Evolutionary conservation across 208 protist species (phyloP).

Genomic region (Leishmania mexicana): DNA sequence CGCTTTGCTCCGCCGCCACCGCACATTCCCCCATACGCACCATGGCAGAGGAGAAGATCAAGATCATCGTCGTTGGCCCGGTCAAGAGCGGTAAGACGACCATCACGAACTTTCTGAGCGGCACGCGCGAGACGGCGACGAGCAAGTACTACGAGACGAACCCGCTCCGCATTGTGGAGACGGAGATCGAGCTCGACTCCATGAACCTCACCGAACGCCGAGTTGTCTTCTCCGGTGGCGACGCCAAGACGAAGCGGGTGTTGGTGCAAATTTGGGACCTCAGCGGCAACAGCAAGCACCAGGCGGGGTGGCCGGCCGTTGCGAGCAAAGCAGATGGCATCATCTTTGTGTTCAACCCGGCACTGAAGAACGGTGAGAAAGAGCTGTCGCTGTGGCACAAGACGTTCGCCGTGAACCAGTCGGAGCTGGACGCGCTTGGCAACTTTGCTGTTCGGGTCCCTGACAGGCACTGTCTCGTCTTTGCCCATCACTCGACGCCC

Average conservation of each 20-base stretch:
- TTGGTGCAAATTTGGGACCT: constrained; percentile 91
- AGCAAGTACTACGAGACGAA: constrained; percentile 86
- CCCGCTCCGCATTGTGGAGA: constrained; percentile 91
- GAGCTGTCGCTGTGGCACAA: constrained; percentile 93
- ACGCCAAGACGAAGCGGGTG: constrained; percentile 49
- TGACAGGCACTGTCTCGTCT: constrained; percentile 70
- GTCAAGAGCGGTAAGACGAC: constrained; percentile 85
- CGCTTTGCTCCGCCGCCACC: not conserved
- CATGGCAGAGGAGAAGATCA: constrained; percentile 75
- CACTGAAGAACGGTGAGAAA: constrained; percentile 68
- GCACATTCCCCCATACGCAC: not conserved
- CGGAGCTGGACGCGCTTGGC: constrained; percentile 67
- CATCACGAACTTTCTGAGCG: constrained; percentile 83
- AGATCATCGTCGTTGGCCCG: constrained; percentile 85
- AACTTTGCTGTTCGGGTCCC: constrained; percentile 65
- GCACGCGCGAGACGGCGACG: constrained; percentile 76
- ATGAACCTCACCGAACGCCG: constrained; percentile 45
- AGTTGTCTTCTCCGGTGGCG: constrained; percentile 62
- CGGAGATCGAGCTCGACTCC: constrained; percentile 76
- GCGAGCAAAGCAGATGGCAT: constrained; percentile 76
- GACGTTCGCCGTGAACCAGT: constrained; percentile 79
- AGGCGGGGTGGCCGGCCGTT: constrained; percentile 89
- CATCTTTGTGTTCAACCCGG: constrained; percentile 89
- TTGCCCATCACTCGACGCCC: constrained; percentile 75
- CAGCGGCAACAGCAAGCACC: constrained; percentile 78